Base-by-base conservation (phyloP, 805 yeast species). In the Candida maris region DNA sequence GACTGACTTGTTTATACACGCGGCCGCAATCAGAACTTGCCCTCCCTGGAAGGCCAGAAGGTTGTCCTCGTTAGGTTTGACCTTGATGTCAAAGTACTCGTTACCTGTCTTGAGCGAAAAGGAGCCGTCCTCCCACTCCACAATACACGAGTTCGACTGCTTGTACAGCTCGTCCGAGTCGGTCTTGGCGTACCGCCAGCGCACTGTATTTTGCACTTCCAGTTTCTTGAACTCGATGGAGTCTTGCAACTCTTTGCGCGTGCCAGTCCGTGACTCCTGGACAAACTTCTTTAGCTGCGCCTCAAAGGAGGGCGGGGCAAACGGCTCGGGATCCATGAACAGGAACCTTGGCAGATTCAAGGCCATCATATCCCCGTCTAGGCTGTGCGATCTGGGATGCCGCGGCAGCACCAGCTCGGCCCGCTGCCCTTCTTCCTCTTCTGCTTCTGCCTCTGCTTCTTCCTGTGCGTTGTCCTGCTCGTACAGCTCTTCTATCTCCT, bases 81-180 rank as follows among this genome's bases (percentile, higher is more conserved):
- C 62, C 37, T 78, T 68, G 41, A 86, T 78, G 55, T 91, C 97
- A 51, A 89, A 91, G 45, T 81, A 71, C 61, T 93, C 98, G 31
- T 73, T 71, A 21, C 98, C 98, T 25, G 93, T 65, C 54, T 86
- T 89, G 48, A 93, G 66, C 2, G 97, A 88, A 44, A 79, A 64
- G 4, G 86, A 70, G 1, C 98, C 98, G 61, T 93, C 97, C 38
- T 84, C 82, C 98, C 98, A 93, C 58, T 86, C 84, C 23, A 93
- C 74, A 38, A 91, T 78, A 54, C 89, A 86, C 4, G 96, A 81
- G 56, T 93, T 93, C 7, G 95, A 82, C 57, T 88, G 95, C 50
- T 85, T 85, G 52, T 76, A 75, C 46, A 89, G 77, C 43, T 82
- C 87, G 28, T 79, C 80, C 35, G 71, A 66, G n/a, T 74, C 75